Evolutionary conservation across 1,139 yeast species (phyloP).

Genomic region (Diutina scorzettiae): DNA sequence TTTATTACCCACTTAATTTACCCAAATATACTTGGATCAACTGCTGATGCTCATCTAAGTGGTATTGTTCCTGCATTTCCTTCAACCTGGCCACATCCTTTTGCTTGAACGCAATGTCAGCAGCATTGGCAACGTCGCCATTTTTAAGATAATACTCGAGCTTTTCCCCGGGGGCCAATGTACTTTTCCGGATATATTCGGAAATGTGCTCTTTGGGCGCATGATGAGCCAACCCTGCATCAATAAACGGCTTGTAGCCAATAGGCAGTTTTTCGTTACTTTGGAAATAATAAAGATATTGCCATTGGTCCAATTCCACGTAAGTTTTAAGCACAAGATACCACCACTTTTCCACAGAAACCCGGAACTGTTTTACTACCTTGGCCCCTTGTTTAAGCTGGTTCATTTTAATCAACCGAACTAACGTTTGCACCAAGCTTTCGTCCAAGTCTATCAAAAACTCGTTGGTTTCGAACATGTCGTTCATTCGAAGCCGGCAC

Average conservation of each 20-base stretch:
- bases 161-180: slow-evolving; percentile 27
- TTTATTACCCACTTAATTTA: background rate
- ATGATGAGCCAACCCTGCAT: slow-evolving; percentile 36
- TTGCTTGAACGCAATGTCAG: slow-evolving; percentile 44
- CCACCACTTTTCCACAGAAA: slow-evolving; percentile 55
- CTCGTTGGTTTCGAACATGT: background rate
- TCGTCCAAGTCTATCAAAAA: slow-evolving; percentile 8
- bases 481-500: background rate
- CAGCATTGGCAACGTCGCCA: slow-evolving; percentile 44
- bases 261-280: slow-evolving; percentile 47
- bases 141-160: slow-evolving; percentile 40
- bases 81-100: slow-evolving; percentile 32
- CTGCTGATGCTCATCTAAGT: slow-evolving; percentile 4
- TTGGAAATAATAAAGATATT: slow-evolving; percentile 38
- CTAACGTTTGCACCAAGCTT: slow-evolving; percentile 46
- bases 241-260: slow-evolving; percentile 57
- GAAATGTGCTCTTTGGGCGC: slow-evolving; percentile 32
- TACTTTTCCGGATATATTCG: slow-evolving; percentile 23
- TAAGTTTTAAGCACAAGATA: slow-evolving; percentile 47
- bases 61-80: background rate
- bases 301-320: slow-evolving; percentile 45
- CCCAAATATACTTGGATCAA: background rate
- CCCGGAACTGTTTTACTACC: slow-evolving; percentile 47
- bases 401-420: slow-evolving; percentile 39
- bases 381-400: slow-evolving; percentile 49